phyloP scores from a whole-genome alignment of 2,329 filamentous ascomycete genomes.

The Pseudogymnoascus sp. region DNA sequence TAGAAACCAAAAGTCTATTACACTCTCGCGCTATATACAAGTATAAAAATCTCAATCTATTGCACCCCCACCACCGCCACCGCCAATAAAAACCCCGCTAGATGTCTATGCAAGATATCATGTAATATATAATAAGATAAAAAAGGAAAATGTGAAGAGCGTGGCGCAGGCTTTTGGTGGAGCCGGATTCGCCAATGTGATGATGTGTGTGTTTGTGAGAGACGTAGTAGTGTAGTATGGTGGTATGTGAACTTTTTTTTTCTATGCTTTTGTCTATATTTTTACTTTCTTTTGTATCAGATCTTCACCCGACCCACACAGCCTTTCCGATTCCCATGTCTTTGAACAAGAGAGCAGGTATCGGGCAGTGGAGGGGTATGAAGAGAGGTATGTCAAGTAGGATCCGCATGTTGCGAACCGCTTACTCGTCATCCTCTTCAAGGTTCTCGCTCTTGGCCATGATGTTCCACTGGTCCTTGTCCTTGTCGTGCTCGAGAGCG shows the following conservation, averaged over 20 bases:
- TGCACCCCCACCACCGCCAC: not conserved
- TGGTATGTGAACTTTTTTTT: constrained; percentile 1
- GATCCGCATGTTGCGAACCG: not conserved
- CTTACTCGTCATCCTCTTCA: constrained; percentile 40
- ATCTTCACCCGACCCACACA: not conserved
- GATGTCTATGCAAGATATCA: constrained; percentile 1
- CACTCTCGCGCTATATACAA: not conserved
- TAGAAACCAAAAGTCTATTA: not conserved
- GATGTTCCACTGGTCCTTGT: constrained; percentile 36
- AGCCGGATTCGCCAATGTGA: not conserved
- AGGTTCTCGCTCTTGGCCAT: constrained; percentile 34
- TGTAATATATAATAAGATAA: not conserved
- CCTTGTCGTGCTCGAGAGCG: constrained; percentile 48
- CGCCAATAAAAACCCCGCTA: not conserved
- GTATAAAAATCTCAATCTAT: not conserved
- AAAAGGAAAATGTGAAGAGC: not conserved
- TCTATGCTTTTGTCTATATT: constrained; percentile 3
- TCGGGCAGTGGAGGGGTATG: not conserved
- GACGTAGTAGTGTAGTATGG: not conserved
- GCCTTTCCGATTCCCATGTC: not conserved
- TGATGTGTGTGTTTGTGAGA: not conserved
- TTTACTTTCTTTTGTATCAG: not conserved
- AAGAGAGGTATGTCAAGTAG: not conserved
- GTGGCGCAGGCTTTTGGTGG: not conserved
- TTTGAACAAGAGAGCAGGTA: not conserved